These are phyloP conservation scores for Bryoerythrophyllum caledonicum DNA, from an alignment of 225 moss, liverwort and hornwort genomes.

Conservation along the genomic window DNA sequence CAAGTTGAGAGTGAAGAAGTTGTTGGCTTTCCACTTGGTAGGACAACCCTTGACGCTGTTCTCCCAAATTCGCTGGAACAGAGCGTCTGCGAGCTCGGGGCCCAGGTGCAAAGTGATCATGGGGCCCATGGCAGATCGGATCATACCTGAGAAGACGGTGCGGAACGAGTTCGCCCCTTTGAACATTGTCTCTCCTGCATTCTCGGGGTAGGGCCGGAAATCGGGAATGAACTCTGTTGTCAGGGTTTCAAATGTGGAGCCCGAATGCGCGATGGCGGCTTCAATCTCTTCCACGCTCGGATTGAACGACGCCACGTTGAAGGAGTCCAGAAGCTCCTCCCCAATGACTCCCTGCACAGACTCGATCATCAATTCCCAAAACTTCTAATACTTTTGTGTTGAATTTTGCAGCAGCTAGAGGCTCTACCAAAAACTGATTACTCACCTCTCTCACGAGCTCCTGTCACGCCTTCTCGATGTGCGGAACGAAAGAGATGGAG, in stretches of 20 bases:
- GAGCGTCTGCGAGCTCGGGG: conserved; percentile 12
- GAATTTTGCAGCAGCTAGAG: neutral
- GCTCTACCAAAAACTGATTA: neutral
- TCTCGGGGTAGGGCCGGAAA: conserved; percentile 13
- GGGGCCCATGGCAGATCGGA: neutral
- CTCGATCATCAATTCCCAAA: too few relatives aligned
- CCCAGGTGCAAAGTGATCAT: conserved; percentile 21
- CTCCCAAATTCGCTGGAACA: conserved; percentile 18
- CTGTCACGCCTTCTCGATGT: conserved; percentile 31
- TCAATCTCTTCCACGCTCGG: conserved; percentile 37
- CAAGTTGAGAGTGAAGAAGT: conserved; percentile 20
- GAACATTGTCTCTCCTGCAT: conserved; percentile 14
- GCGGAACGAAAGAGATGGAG: neutral
- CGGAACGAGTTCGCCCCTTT: conserved; percentile 22
- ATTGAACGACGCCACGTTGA: conserved; percentile 19
- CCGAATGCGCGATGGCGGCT: conserved; percentile 24
- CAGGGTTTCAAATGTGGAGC: conserved; percentile 29
- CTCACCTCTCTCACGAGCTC: conserved; percentile 46
- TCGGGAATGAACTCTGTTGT: conserved; percentile 20
- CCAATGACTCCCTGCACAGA: conserved; percentile 18
- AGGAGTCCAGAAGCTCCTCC: conserved; percentile 38
- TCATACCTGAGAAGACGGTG: neutral
- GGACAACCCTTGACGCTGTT: conserved; percentile 14
- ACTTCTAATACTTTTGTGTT: too few relatives aligned
- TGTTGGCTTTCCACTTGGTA: conserved; percentile 2